A percentile compares a stretch with the other conserved stretches of the same genome.
phyloP scores from a whole-genome alignment of 495 filamentous ascomycete genomes.

The Diplogelasinospora grovesii region DNA sequence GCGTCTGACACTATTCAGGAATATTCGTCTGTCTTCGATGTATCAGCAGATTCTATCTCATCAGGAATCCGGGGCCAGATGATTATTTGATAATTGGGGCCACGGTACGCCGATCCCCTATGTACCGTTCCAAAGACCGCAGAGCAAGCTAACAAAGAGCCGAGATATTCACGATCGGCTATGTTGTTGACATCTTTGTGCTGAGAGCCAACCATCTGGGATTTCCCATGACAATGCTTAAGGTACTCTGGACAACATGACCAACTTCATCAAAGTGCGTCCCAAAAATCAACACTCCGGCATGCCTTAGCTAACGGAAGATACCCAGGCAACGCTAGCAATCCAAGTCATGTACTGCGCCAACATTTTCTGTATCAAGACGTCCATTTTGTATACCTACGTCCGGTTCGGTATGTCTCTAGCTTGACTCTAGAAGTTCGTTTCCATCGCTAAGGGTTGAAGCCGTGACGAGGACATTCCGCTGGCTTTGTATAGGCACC shows the following conservation, averaged over 20 bases:
- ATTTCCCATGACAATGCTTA: conserved; percentile 21
- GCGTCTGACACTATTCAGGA: not conserved
- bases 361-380: conserved; percentile 34
- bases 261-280: conserved; percentile 25
- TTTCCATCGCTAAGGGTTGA: too few relatives aligned
- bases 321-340: conserved; percentile 19
- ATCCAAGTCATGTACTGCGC: conserved; percentile 42
- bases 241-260: conserved; percentile 24
- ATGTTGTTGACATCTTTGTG: conserved; percentile 26
- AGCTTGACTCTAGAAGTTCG: too few relatives aligned
- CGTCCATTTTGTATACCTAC: conserved; percentile 44
- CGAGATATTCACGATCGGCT: conserved; percentile 23
- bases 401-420: conserved; percentile 36
- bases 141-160: too few relatives aligned
- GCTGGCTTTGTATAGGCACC: conserved; percentile 24
- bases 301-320: conserved; percentile 3
- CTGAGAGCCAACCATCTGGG: conserved; percentile 24
- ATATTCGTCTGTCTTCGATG: conserved; percentile 6
- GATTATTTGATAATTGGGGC: conserved; percentile 7
- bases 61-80: conserved; percentile 6
- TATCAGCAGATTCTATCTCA: conserved; percentile 7
- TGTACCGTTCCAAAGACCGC: too few relatives aligned
- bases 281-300: not conserved
- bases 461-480: conserved; percentile 27
- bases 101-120: conserved; percentile 1